Conservation (phyloP, 331 rosid genomes). For the Stylosanthes scabra region DNA sequence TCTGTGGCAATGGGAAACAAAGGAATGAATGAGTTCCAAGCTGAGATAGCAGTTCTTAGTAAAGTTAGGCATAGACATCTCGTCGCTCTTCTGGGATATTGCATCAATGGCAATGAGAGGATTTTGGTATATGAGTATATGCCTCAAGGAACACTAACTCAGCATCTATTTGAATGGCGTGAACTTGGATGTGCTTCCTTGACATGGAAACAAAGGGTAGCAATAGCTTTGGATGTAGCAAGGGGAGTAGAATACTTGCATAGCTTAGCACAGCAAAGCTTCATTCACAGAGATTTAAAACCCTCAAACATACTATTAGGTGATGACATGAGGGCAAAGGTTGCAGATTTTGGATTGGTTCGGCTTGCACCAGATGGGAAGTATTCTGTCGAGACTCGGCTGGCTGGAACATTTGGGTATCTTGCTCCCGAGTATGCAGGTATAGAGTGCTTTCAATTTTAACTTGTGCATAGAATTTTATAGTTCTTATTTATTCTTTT, state of each 20-base stretch:
- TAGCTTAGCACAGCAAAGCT: constrained; percentile 82
- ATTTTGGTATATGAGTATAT: constrained; percentile 84
- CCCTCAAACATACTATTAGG: constrained; percentile 89
- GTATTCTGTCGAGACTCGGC: constrained; percentile 74
- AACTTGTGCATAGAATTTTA: background rate
- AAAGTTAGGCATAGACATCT: constrained; percentile 86
- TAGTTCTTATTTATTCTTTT: constrained; percentile 8
- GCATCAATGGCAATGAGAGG: constrained; percentile 82
- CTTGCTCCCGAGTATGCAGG: constrained; percentile 93
- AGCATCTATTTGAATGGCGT: constrained; percentile 77
- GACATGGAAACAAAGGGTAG: constrained; percentile 86
- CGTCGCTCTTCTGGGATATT: constrained; percentile 80
- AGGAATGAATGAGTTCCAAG: constrained; percentile 83
- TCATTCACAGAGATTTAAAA: constrained; percentile 84
- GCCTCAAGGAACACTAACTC: constrained; percentile 89
- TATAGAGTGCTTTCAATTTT: constrained; percentile 43
- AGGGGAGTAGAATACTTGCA: constrained; percentile 89
- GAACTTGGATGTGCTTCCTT: constrained; percentile 65
- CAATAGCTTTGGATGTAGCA: constrained; percentile 86
- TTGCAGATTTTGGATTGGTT: constrained; percentile 89
- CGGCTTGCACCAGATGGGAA: constrained; percentile 89
- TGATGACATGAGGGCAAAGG: constrained; percentile 89
- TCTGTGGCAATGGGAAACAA: constrained; percentile 67
- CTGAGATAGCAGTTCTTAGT: constrained; percentile 80
- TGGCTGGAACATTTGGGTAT: constrained; percentile 90